Evolutionary conservation across 2,329 filamentous ascomycete species (phyloP).

Genomic region (Sporothrix pseudoabietina): DNA sequence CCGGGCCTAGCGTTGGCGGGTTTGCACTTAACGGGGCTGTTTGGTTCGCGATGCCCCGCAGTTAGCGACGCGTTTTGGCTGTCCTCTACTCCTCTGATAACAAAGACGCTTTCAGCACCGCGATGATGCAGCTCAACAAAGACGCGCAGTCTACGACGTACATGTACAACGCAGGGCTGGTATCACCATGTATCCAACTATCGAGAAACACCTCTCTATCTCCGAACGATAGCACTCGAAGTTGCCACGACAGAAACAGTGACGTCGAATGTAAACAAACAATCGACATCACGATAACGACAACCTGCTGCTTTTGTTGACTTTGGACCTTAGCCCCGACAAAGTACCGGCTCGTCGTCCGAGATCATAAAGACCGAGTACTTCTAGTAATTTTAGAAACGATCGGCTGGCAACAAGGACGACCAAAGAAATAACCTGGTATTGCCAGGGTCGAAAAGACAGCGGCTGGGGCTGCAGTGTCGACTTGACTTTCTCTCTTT

Average conservation of each 20-base stretch:
- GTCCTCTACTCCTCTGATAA: not conserved
- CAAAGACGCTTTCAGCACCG: not conserved
- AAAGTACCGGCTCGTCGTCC: not conserved
- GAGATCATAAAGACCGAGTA: not conserved
- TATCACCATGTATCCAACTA: not conserved
- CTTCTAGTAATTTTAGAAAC: not conserved
- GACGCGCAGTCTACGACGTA: not conserved
- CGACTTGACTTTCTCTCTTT: not conserved
- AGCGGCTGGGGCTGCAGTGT: not conserved
- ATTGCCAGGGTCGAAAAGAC: not conserved
- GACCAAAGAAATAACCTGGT: not conserved
- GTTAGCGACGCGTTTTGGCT: not conserved
- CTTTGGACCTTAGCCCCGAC: not conserved
- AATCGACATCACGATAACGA: not conserved
- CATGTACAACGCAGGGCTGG: not conserved
- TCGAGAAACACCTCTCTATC: not conserved
- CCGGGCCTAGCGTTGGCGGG: not conserved
- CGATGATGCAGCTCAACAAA: not conserved
- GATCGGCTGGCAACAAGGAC: not conserved
- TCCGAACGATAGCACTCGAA: too few relatives aligned
- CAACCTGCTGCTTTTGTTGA: not conserved
- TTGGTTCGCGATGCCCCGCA: constrained; percentile 13
- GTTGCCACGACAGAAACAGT: not conserved
- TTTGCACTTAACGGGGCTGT: constrained; percentile 8
- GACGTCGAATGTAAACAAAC: constrained; percentile 7